Conservation (phyloP, 495 filamentous ascomycete genomes). For the Neurospora cerealis region DNA sequence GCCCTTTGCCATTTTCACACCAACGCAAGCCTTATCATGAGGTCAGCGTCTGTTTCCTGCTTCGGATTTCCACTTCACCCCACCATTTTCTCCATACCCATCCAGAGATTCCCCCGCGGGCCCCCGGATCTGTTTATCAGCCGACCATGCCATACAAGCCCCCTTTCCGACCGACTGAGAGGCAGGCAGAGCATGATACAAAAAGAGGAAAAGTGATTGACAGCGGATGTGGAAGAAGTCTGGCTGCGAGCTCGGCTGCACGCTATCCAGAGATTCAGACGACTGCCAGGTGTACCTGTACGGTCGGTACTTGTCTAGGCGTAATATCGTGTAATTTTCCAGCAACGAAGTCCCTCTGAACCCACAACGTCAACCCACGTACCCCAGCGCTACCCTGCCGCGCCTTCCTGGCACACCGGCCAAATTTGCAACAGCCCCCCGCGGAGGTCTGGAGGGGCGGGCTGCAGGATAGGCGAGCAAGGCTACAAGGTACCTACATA, state of each 20-base stretch:
- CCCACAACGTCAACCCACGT: neutral
- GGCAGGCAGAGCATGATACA: neutral
- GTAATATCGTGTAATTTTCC: constrained; percentile 5
- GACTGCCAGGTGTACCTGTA: neutral
- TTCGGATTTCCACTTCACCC: neutral
- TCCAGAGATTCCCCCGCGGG: neutral
- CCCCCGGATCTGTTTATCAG: neutral
- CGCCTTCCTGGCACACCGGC: constrained; percentile 9
- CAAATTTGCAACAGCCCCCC: constrained; percentile 6
- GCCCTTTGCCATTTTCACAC: neutral
- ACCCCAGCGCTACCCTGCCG: neutral
- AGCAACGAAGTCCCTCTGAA: constrained; percentile 5
- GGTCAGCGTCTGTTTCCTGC: neutral
- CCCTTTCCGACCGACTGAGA: neutral
- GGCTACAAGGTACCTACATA: neutral
- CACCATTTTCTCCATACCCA: neutral
- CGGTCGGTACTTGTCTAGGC: constrained; percentile 1
- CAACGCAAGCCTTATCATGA: neutral
- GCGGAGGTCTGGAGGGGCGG: constrained; percentile 4
- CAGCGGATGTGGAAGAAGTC: neutral
- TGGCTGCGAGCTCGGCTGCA: neutral
- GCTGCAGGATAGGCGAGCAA: constrained; percentile 6
- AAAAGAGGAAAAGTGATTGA: neutral
- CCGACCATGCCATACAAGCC: neutral
- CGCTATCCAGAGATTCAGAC: neutral